Evolutionary conservation across 176 grass and related monocot genomes (phyloP), one percentile per base, ranked within the genome.

Genomic region (Poa pratensis): DNA sequence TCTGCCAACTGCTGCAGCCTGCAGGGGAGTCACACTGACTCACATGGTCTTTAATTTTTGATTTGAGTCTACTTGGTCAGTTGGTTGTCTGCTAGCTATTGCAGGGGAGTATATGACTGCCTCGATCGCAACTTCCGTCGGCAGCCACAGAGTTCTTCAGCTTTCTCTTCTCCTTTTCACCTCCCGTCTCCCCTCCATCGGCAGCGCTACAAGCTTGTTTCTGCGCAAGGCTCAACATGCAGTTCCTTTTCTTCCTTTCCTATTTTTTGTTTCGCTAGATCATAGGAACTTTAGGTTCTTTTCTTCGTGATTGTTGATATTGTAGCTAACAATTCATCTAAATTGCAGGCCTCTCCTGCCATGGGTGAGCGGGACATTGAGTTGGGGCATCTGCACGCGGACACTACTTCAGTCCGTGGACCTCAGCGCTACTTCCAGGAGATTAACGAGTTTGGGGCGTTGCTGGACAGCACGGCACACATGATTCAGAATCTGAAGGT

Each of bases 401-500:
- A 72, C 69, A 23, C 69, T 13, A 24, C 20, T 46, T 13, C 20
- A 72, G 40, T 0, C 40, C n/a, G 24, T 22, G 42, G 37, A 42
- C 20, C 5, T 71, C 20, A 71, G 19, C 20, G 10, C 68, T 23
- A 23, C 10, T 12, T 45, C 39, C 20, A 72, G 42, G 69, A 91
- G 67, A 73, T 89, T 19, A 60, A 28, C 8, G 77, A 89, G 26
- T 49, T 91, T 35, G 81, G 79, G 55, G 78, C 26, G 9, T 1
- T 94, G 5, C 82, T 89, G 76, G 80, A 82, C 52, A 87, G 75
- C 73, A 86, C 87, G 48, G 62, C 89, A 50, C 82, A 16, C 23
- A 83, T 87, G 53, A 70, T 89, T 85, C 63, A 79, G 22, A 89
- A 85, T 50, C 87, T 94, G 63, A 82, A 94, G 92, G 89, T 91